phyloP scores from a whole-genome alignment of 768 basidiomycete genomes.

The Boletellus sp. region DNA sequence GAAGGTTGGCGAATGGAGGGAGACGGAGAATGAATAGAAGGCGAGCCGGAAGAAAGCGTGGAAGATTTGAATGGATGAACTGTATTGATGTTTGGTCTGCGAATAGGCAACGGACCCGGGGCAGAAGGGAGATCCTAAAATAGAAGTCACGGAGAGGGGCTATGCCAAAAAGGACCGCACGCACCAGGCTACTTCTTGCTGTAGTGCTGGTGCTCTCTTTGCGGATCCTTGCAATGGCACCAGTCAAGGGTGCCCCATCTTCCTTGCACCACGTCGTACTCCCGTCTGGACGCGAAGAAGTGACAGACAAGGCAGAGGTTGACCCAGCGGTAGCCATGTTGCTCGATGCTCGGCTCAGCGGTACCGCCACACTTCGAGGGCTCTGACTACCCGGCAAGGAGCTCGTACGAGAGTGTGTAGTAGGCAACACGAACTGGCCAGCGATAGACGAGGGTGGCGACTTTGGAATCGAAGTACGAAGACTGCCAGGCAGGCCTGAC shows the following conservation, averaged over 20 bases:
- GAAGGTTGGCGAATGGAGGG: slow-evolving; percentile 47
- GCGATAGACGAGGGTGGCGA: slow-evolving; percentile 43
- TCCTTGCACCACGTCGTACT: slow-evolving; percentile 37
- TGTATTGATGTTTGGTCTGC: slow-evolving; percentile 38
- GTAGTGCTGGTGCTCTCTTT: slow-evolving; percentile 48
- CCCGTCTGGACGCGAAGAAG: slow-evolving; percentile 39
- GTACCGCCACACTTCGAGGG: slow-evolving; percentile 32
- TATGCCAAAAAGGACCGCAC: neutral
- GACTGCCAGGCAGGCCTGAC: slow-evolving; percentile 39
- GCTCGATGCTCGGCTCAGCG: slow-evolving; percentile 34
- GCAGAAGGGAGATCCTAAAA: slow-evolving; percentile 37
- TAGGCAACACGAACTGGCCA: slow-evolving; percentile 44
- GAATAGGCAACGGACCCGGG: slow-evolving; percentile 43
- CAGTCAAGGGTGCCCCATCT: slow-evolving; percentile 31
- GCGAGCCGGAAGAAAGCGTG: slow-evolving; percentile 47
- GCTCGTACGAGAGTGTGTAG: slow-evolving; percentile 33
- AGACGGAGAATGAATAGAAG: slow-evolving; percentile 47
- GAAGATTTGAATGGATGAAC: slow-evolving; percentile 50
- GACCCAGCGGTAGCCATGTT: slow-evolving; percentile 30
- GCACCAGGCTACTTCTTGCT: slow-evolving; percentile 30
- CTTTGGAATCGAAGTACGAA: slow-evolving; percentile 44
- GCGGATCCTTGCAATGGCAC: slow-evolving; percentile 43
- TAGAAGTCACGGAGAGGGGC: slow-evolving; percentile 5
- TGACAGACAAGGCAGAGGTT: slow-evolving; percentile 38
- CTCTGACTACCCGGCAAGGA: slow-evolving; percentile 39